Conservation (phyloP, 495 filamentous ascomycete genomes). For the Evernia prunastri region DNA sequence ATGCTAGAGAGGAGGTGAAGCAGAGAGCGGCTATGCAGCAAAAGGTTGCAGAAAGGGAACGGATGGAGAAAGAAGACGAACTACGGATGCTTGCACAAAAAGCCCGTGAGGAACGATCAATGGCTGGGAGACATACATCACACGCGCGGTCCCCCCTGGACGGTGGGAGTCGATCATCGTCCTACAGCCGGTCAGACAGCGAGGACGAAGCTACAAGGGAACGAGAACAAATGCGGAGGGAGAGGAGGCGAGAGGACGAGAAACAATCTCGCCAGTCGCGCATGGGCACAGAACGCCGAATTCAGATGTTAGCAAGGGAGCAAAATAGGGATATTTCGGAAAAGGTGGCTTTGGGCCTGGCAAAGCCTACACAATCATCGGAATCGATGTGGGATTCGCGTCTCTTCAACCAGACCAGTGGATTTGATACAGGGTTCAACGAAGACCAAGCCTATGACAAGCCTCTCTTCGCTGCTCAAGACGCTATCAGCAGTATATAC, state of each 20-base stretch:
- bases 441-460: slow-evolving; percentile 98
- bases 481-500: slow-evolving; percentile 94
- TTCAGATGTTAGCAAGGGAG: slow-evolving; percentile 88
- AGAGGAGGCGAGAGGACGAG: slow-evolving; percentile 75
- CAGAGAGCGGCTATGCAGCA: slow-evolving; percentile 94
- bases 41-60: slow-evolving; percentile 93
- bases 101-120: slow-evolving; percentile 72
- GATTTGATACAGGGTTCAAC: slow-evolving; percentile 87
- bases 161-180: slow-evolving; percentile 50
- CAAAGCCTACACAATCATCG: slow-evolving; percentile 82
- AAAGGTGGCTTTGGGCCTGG: slow-evolving; percentile 90
- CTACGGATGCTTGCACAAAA: slow-evolving; percentile 84
- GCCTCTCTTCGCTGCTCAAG: slow-evolving; percentile 92
- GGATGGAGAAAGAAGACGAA: slow-evolving; percentile 86
- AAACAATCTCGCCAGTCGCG: slow-evolving; percentile 86
- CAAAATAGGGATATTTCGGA: slow-evolving; percentile 97
- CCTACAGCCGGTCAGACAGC: slow-evolving; percentile 52
- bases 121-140: slow-evolving; percentile 44
- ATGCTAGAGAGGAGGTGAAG: slow-evolving; percentile 91
- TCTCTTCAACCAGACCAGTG: slow-evolving; percentile 88
- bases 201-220: slow-evolving; percentile 63
- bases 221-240: slow-evolving; percentile 68
- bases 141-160: slow-evolving; percentile 40
- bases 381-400: slow-evolving; percentile 97
- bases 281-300: slow-evolving; percentile 86